Evolutionary conservation across 2,329 filamentous ascomycete species (phyloP).

Genomic region (Leptoxyphium fumago): DNA sequence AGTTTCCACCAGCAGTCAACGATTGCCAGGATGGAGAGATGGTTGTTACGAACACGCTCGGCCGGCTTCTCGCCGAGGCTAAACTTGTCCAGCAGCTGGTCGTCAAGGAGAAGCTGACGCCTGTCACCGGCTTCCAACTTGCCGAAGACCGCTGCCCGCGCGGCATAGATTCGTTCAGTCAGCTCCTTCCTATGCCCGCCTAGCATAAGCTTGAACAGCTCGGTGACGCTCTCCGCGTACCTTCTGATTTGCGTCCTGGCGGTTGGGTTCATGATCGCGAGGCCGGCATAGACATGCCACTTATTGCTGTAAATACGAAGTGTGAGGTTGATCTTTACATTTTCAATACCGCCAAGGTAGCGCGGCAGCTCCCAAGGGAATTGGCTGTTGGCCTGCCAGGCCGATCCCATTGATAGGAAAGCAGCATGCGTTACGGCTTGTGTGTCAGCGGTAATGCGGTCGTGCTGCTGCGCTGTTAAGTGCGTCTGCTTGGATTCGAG

Average conservation of each 20-base stretch:
- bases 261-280: slow-evolving; percentile 90
- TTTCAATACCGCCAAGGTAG: slow-evolving; percentile 94
- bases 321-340: slow-evolving; percentile 97
- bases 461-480: slow-evolving; percentile 74
- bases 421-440: slow-evolving; percentile 96
- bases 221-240: slow-evolving; percentile 83
- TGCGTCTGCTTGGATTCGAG: slow-evolving; percentile 76
- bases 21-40: slow-evolving; percentile 85
- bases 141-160: slow-evolving; percentile 56
- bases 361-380: slow-evolving; percentile 96
- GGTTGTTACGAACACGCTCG: slow-evolving; percentile 71
- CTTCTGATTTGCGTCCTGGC: slow-evolving; percentile 86
- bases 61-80: slow-evolving; percentile 58
- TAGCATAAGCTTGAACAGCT: slow-evolving; percentile 94
- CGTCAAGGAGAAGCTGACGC: slow-evolving; percentile 52
- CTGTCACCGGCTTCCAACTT: slow-evolving; percentile 36
- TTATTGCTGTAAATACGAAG: slow-evolving; percentile 96
- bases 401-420: slow-evolving; percentile 90
- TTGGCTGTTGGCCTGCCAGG: slow-evolving; percentile 87
- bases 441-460: slow-evolving; percentile 94
- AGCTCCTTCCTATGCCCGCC: slow-evolving; percentile 67
- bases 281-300: slow-evolving; percentile 97
- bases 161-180: slow-evolving; percentile 58
- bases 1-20: slow-evolving; percentile 97
- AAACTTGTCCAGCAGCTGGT: slow-evolving; percentile 78